phyloP scores from a whole-genome alignment of 2,329 filamentous ascomycete species.

The Atkinsonella hypoxylon region DNA sequence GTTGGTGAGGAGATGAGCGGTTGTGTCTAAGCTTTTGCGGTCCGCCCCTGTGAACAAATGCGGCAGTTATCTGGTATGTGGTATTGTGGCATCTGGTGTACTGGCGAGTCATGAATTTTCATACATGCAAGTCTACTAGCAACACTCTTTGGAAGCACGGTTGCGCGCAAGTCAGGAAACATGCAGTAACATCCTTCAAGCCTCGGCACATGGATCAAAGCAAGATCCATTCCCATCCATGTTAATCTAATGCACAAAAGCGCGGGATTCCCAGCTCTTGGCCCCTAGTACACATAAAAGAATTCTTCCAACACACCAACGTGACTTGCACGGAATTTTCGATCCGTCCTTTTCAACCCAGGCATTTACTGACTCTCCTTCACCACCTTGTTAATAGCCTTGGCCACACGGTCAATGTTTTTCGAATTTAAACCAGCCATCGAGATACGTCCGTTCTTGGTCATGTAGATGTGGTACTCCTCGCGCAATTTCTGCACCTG shows the following conservation, averaged over 20 bases:
- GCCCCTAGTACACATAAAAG: slow-evolving; percentile 1
- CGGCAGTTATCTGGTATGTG: no score
- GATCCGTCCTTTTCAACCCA: not conserved
- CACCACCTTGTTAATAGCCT: slow-evolving; percentile 78
- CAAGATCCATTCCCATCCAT: not conserved
- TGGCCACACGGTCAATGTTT: slow-evolving; percentile 89
- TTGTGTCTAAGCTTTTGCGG: no score
- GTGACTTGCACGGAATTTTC: not conserved
- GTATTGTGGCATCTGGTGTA: no score
- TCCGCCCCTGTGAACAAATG: no score
- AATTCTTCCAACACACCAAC: not conserved
- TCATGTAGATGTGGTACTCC: slow-evolving; percentile 75
- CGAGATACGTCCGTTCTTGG: slow-evolving; percentile 94
- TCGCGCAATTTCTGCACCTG: slow-evolving; percentile 61
- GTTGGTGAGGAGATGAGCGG: not conserved
- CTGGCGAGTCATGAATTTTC: no score
- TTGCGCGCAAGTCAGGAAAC: no score
- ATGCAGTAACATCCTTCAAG: no score
- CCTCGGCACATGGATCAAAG: no score
- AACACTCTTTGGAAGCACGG: no score
- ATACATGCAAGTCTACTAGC: no score
- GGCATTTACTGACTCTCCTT: slow-evolving; percentile 14
- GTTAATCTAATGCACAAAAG: slow-evolving; percentile 3
- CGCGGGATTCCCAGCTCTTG: slow-evolving; percentile 6
- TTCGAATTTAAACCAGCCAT: slow-evolving; percentile 94